Base-by-base conservation (phyloP, 495 filamentous ascomycete genomes). In the Xylona heveae region DNA sequence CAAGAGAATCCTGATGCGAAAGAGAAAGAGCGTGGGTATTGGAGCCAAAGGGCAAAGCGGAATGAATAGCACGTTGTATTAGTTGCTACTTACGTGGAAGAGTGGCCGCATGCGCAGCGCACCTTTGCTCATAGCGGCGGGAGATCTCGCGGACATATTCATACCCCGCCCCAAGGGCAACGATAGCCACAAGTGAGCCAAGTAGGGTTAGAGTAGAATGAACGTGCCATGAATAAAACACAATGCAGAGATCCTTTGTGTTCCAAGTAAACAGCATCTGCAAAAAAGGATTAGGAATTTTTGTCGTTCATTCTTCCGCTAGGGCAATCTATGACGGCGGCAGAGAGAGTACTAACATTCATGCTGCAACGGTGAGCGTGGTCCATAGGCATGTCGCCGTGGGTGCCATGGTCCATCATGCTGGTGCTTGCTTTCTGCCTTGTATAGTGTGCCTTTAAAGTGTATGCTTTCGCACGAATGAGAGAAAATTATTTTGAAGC, bases 221-320 rank as follows among this genome's bases (percentile, higher is more conserved):
- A 50, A 95, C 58, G 46, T 74, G 88, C 88, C 88, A 97, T 55
- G 71, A 66, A 41, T 61, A 71, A 62, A 94, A 97, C 53, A 95
- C 63, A 46, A 97, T 84, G 64, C 88, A 97, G 37, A 97, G 77
- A 52, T 94, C 69, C 28, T 67, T 60, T 12, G 81, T 83, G 43
- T 77, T 64, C 90, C 88, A 95, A 32, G 82, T 97, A 54, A 97
- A 97, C 21, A 94, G 68, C 85, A 93, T 95, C 80, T 90, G 33
- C 19, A 1, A 21, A 34, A 16, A 39, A 19, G 6, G 13, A 24
- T 18, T 38, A 22, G 28, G 24, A 16, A 21, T 17, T 30, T 20
- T 24, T 25, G 12, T 9, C 38, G 36, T 29, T 9, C 18, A 35
- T 10, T 9, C 24, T 26, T 31, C 30, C 30, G 21, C 36, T 8